Evolutionary conservation across 2,329 filamentous ascomycete genomes (phyloP), one percentile per base, ranked within the genome.

Genomic region (Xylaria sp.): DNA sequence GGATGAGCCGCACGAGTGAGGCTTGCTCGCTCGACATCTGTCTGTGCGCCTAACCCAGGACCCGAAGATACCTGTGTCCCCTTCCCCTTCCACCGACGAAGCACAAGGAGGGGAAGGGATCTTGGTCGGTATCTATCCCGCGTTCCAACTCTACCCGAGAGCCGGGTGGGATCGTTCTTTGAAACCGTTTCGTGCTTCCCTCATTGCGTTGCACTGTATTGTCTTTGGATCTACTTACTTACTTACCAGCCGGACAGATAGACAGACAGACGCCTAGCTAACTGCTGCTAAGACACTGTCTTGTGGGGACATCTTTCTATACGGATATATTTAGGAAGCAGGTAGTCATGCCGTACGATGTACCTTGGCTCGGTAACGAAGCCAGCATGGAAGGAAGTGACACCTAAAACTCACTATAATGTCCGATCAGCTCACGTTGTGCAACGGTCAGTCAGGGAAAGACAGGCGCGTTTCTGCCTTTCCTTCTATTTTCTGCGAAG

Each of bases 91-190:
- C 9, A 28, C 49, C 8, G 20, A 13, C 23, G 10, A 15, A 36
- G 39, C 20, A 62, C 66, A 33, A 59, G 28, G 39, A 43, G 28
- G 39, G 39, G 39, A 43, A 43, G 39, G 41, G 52, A 41, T 62
- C 28, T 43, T 41, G n/a, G 12, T 36, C 52, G 25, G 36, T 52
- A 23, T 41, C 20, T 52, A 23, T 41, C 20, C 31, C 9, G 33
- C 58, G 58, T 66, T 58, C 66, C 51, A 66, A 20, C 28, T 39
- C 43, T 31, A 12, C 25, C 48, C 52, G 52, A 54, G 43, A 52
- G 43, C 39, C 36, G 66, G 52, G 58, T 65, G 46, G 62, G 66
- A 66, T 68, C 52, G 57, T 52, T 31, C 23, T 62, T 43, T 43
- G 52, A 62, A 58, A 68, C 66, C 23, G 18, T 56, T 18, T 54